Conservation (phyloP, 2,329 filamentous ascomycete species). For the Aureobasidium sp. region DNA sequence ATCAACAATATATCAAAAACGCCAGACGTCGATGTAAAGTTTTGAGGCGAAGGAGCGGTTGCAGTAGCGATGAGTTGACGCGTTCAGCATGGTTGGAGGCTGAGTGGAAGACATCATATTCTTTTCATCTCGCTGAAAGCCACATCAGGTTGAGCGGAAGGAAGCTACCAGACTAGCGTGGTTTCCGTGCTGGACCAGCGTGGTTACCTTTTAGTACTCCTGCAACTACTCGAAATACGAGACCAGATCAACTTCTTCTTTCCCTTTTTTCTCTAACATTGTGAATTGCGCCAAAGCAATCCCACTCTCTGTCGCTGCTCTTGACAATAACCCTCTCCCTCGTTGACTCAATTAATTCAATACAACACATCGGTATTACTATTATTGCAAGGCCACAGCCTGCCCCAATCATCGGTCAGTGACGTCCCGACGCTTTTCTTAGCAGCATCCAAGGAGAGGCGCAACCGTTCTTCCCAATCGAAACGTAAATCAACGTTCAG, state of each 20-base stretch:
- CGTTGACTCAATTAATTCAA: constrained; percentile 4
- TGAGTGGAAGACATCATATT: constrained; percentile 5
- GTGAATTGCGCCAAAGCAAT: constrained; percentile 1
- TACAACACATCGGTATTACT: neutral
- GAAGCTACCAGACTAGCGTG: neutral
- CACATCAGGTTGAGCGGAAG: constrained; percentile 7
- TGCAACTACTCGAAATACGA: constrained; percentile 13
- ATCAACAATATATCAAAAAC: neutral
- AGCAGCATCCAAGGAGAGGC: neutral
- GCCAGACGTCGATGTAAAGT: neutral
- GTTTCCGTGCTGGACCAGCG: neutral
- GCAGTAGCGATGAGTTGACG: neutral
- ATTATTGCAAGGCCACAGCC: neutral
- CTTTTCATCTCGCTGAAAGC: constrained; percentile 3
- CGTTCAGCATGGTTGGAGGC: neutral
- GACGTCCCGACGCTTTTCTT: constrained; percentile 15
- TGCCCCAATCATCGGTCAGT: constrained; percentile 10
- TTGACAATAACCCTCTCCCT: neutral
- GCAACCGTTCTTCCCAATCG: constrained; percentile 12
- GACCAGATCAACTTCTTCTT: neutral
- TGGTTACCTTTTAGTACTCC: neutral
- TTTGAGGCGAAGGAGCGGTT: neutral
- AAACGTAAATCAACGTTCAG: constrained; percentile 11
- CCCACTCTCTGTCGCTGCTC: neutral
- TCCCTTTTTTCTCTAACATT: neutral